Percentiles rank a stretch among this genome's conserved stretches.
Evolutionary conservation across 192 early-diverging fungal species (phyloP).

Genomic region (Umbelopsis ramanniana): DNA sequence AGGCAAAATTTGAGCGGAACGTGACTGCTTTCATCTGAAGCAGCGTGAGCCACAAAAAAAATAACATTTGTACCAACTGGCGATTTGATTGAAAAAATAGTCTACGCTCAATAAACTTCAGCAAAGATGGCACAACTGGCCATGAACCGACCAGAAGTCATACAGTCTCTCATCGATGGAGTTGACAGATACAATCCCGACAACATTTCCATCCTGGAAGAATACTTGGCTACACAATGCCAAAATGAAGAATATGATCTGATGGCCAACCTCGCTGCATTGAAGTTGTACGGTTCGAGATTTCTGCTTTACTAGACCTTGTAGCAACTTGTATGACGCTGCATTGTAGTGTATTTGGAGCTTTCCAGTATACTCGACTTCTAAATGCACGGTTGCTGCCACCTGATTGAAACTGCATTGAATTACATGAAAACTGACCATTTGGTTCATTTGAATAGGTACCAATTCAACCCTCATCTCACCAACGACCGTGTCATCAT

Average conservation of each 20-base stretch:
- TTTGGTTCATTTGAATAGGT: conserved; percentile 44
- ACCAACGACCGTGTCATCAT: conserved; percentile 71
- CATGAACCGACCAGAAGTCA: conserved; percentile 70
- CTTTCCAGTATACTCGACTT: too few species aligned
- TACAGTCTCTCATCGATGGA: conserved; percentile 74
- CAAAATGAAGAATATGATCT: conserved; percentile 82
- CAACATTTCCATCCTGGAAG: conserved; percentile 82
- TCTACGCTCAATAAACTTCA: neutral
- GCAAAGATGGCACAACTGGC: conserved; percentile 30
- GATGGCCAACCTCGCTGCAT: conserved; percentile 88
- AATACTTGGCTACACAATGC: conserved; percentile 81
- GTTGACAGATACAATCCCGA: conserved; percentile 93
- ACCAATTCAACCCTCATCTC: conserved; percentile 90
- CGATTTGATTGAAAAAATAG: too few species aligned
- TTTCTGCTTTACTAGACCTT: neutral
- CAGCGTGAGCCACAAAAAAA: neutral
- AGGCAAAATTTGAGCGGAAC: neutral
- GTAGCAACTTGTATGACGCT: too few species aligned
- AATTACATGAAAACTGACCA: neutral
- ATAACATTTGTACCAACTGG: neutral
- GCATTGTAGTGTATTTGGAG: neutral
- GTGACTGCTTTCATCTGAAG: neutral
- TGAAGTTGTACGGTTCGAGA: conserved; percentile 73
- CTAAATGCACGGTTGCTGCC: too few species aligned
- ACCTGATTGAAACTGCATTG: too few species aligned